Percentiles rank a stretch among this genome's conserved stretches.
Conservation (phyloP, 169 alveolate species). For the Plasmodium coatneyi region DNA sequence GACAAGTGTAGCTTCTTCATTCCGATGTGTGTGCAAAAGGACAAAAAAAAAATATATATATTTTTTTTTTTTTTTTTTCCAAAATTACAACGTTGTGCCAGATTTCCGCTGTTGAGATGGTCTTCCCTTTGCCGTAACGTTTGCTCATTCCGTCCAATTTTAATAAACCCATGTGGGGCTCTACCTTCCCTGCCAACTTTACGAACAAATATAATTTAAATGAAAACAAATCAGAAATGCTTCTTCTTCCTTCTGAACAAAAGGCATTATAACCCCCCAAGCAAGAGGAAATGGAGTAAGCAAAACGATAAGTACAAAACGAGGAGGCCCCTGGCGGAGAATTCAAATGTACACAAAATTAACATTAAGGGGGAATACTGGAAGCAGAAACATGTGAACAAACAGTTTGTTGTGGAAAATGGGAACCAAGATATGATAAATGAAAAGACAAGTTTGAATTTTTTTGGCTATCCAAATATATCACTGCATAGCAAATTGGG, state of each 20-base stretch:
- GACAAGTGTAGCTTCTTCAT: not conserved
- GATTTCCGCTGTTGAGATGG: not conserved
- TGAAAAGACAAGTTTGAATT: conserved; percentile 75
- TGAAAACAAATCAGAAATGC: conserved; percentile 14
- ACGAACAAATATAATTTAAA: not conserved
- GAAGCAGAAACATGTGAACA: conserved; percentile 80
- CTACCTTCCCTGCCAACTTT: not conserved
- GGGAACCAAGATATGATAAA: conserved; percentile 67
- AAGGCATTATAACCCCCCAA: conserved; percentile 59
- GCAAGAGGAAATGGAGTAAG: conserved; percentile 85
- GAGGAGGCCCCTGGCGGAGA: conserved; percentile 87
- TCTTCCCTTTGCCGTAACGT: not conserved
- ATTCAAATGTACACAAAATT: conserved; percentile 80
- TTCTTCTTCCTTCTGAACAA: conserved; percentile 26
- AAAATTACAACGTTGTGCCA: not conserved
- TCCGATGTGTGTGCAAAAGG: not conserved
- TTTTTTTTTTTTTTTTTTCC: not conserved
- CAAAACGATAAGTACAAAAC: conserved; percentile 85
- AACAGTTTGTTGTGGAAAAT: conserved; percentile 76
- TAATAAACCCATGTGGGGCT: not conserved
- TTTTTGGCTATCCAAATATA: conserved; percentile 88
- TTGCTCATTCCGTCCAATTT: not conserved
- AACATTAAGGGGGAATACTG: conserved; percentile 89
- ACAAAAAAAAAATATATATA: not conserved
- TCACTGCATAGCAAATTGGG: conserved; percentile 80